phyloP scores from a whole-genome alignment of 106 monocot species.

The Xerophyta viscosa region DNA sequence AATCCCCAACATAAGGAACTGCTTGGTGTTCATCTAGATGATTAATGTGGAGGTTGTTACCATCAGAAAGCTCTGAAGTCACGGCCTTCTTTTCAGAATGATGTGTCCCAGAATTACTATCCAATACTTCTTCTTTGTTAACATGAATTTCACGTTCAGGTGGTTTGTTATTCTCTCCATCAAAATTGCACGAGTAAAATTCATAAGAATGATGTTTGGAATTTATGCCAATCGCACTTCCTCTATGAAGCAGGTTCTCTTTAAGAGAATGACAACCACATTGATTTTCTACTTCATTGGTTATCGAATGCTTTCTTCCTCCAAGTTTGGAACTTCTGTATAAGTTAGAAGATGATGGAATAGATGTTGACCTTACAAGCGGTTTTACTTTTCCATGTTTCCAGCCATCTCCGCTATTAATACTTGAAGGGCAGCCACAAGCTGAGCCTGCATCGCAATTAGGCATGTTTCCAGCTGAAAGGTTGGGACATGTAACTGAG shows the following conservation, averaged over 20 bases:
- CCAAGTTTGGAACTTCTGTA: constrained; percentile 14
- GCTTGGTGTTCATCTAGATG: constrained; percentile 1
- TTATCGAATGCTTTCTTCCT: constrained; percentile 19
- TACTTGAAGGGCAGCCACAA: constrained; percentile 26
- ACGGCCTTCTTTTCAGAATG: constrained; percentile 9
- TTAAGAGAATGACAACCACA: constrained; percentile 16
- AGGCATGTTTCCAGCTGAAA: constrained; percentile 9
- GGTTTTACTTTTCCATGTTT: constrained; percentile 28
- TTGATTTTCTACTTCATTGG: constrained; percentile 32
- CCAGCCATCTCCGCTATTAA: constrained; percentile 36
- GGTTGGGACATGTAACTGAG: neutral
- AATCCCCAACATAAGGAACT: neutral
- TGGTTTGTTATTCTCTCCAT: constrained; percentile 16
- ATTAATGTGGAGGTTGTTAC: neutral
- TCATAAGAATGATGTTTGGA: constrained; percentile 1
- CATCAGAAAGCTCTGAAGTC: constrained; percentile 5
- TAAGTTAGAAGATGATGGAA: constrained; percentile 26
- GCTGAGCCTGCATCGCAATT: constrained; percentile 7
- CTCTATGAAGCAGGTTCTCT: constrained; percentile 2
- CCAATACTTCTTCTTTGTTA: constrained; percentile 15
- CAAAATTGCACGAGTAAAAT: neutral
- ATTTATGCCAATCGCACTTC: constrained; percentile 8
- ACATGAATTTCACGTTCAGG: constrained; percentile 32
- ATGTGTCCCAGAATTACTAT: neutral
- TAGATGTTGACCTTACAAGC: constrained; percentile 45